A percentile compares a stretch with the other conserved stretches of the same genome.
phyloP scores from a whole-genome alignment of 805 yeast genomes.

The Crinitomyces ghanaensis region DNA sequence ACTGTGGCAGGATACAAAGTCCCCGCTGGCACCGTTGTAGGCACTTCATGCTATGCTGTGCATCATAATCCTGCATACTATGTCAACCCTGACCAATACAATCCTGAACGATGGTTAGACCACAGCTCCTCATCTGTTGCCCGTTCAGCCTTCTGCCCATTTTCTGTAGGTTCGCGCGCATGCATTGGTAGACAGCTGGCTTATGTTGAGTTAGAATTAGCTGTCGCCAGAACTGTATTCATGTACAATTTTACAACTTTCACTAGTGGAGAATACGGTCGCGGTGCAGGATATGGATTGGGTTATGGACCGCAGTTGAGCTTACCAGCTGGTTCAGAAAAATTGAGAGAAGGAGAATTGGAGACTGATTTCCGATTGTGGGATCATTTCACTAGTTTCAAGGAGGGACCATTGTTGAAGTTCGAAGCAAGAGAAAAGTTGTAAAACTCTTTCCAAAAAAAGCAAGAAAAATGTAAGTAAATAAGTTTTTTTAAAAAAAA shows the following conservation, averaged over 20 bases:
- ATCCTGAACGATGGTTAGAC: slow-evolving; percentile 11
- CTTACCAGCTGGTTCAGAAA: slow-evolving; percentile 7
- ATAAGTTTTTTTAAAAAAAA: too few species aligned
- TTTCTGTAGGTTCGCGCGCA: slow-evolving; percentile 13
- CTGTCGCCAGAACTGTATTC: slow-evolving; percentile 11
- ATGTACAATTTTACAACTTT: slow-evolving; percentile 11
- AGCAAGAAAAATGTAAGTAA: not conserved
- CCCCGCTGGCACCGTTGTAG: slow-evolving; percentile 11
- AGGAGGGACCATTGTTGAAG: slow-evolving; percentile 12
- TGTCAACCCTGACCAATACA: slow-evolving; percentile 8
- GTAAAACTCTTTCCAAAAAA: not conserved
- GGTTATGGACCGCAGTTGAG: slow-evolving; percentile 9
- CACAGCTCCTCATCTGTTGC: slow-evolving; percentile 6
- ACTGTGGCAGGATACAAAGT: slow-evolving; percentile 9
- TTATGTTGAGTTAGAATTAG: slow-evolving; percentile 11
- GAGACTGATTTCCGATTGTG: slow-evolving; percentile 9
- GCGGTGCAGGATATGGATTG: slow-evolving; percentile 9
- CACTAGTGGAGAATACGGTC: slow-evolving; percentile 10
- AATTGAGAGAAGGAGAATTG: slow-evolving; percentile 9
- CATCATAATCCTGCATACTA: slow-evolving; percentile 9
- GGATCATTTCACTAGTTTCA: slow-evolving; percentile 13
- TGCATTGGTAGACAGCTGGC: slow-evolving; percentile 13
- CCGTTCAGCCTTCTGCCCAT: slow-evolving; percentile 10
- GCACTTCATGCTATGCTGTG: slow-evolving; percentile 8
- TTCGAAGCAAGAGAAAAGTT: slow-evolving; percentile 1